These are phyloP conservation scores for Tephrocybe sp. DNA, from an alignment of 768 basidiomycete genomes.

Conservation along the genomic window DNA sequence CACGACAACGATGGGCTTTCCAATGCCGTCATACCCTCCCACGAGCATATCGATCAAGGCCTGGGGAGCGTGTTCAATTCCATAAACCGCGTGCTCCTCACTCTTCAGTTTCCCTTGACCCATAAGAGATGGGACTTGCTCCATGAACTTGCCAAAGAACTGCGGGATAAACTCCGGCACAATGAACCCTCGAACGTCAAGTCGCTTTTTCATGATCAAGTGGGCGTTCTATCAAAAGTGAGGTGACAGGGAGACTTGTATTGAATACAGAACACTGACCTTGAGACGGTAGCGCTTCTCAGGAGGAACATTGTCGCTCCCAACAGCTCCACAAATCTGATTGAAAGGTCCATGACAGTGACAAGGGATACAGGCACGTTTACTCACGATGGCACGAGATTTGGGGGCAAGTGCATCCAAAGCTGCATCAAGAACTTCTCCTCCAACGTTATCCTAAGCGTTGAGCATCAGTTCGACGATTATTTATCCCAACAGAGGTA, in stretches of 20 bases:
- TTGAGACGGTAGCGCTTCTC: constrained; percentile 12
- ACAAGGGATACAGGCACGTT: too few relatives aligned
- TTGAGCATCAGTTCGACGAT: not conserved
- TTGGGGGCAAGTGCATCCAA: constrained; percentile 32
- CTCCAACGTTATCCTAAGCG: constrained; percentile 44
- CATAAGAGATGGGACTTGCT: constrained; percentile 31
- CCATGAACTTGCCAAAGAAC: constrained; percentile 33
- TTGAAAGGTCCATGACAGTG: not conserved
- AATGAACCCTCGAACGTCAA: constrained; percentile 45
- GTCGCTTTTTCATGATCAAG: constrained; percentile 36
- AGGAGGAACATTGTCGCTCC: constrained; percentile 5
- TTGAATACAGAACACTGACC: not conserved
- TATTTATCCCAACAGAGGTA: not conserved
- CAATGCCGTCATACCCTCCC: constrained; percentile 2
- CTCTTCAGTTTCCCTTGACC: constrained; percentile 37
- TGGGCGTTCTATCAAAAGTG: constrained; percentile 28
- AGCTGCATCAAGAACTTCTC: constrained; percentile 35
- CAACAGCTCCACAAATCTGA: constrained; percentile 2
- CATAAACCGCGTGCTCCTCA: constrained; percentile 32
- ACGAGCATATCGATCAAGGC: constrained; percentile 16
- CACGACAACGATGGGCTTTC: constrained; percentile 10
- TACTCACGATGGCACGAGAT: constrained; percentile 40
- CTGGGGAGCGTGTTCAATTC: constrained; percentile 35
- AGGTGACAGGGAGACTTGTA: not conserved
- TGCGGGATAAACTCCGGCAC: constrained; percentile 25